Conservation (phyloP, 257 asterid species). For the Solanum chmielewskii region DNA sequence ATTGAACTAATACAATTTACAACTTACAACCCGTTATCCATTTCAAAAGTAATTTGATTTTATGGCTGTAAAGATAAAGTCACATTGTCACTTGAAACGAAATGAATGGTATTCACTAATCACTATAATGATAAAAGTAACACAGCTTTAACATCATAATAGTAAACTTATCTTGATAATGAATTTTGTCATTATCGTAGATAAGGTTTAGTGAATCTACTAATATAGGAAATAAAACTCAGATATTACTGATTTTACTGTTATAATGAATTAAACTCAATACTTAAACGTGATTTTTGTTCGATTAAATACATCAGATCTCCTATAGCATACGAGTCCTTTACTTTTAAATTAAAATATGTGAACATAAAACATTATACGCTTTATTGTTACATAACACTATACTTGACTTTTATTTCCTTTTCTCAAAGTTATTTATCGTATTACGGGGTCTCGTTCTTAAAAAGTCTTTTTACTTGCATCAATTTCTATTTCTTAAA, state of each 20-base stretch:
- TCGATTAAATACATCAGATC: neutral
- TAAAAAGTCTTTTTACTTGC: neutral
- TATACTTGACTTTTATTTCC: neutral
- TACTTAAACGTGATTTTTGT: too few species aligned
- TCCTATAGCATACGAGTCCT: neutral
- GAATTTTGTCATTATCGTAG: neutral
- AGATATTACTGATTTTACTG: neutral
- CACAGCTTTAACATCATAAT: neutral
- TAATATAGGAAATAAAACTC: neutral
- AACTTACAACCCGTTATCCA: neutral
- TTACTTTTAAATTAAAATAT: neutral
- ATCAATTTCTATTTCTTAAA: neutral
- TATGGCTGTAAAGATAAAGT: neutral
- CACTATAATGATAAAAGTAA: neutral
- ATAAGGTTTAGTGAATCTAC: neutral
- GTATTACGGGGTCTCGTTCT: too few species aligned
- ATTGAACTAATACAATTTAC: neutral
- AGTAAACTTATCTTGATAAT: neutral
- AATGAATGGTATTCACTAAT: neutral
- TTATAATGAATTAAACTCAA: neutral
- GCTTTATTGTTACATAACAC: too few species aligned
- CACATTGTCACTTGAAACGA: neutral
- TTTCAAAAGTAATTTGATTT: neutral
- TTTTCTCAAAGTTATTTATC: neutral
- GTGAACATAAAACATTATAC: too few species aligned